Evolutionary conservation across 2,329 filamentous ascomycete genomes (phyloP).

Genomic region (Lachnellula cervina): DNA sequence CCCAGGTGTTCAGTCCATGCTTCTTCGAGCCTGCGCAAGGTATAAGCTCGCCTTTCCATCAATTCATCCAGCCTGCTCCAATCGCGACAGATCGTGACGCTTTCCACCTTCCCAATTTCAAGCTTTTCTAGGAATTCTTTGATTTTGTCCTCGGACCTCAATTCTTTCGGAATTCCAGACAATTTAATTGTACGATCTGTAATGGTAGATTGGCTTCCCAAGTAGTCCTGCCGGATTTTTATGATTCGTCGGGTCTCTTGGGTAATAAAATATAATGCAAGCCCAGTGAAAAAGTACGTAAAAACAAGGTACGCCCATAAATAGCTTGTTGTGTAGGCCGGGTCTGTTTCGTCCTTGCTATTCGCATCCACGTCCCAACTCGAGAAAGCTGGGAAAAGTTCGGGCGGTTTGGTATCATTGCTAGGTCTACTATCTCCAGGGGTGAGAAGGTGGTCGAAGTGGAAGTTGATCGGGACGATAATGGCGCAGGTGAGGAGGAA

Average conservation of each 20-base stretch:
- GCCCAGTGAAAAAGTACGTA: slow-evolving; percentile 80
- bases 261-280: slow-evolving; percentile 80
- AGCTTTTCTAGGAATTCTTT: slow-evolving; percentile 83
- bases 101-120: slow-evolving; percentile 84
- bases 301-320: slow-evolving; percentile 95
- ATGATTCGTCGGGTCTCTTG: slow-evolving; percentile 82
- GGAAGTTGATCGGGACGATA: slow-evolving; percentile 79
- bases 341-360: slow-evolving; percentile 6
- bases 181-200: slow-evolving; percentile 91
- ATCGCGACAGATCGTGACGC: slow-evolving; percentile 77
- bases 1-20: slow-evolving; percentile 76
- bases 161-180: slow-evolving; percentile 75
- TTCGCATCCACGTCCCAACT: slow-evolving; percentile 4
- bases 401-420: slow-evolving; percentile 28
- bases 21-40: slow-evolving; percentile 72
- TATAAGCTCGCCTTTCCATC: slow-evolving; percentile 59
- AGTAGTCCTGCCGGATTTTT: slow-evolving; percentile 78
- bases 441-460: slow-evolving; percentile 43
- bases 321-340: slow-evolving; percentile 41
- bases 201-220: slow-evolving; percentile 90
- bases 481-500: slow-evolving; percentile 77
- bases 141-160: slow-evolving; percentile 77
- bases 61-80: slow-evolving; percentile 79
- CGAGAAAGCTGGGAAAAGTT: not conserved
- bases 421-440: slow-evolving; percentile 6